phyloP scores from a whole-genome alignment of 2,329 filamentous ascomycete species.

The Sporothrix inflata region DNA sequence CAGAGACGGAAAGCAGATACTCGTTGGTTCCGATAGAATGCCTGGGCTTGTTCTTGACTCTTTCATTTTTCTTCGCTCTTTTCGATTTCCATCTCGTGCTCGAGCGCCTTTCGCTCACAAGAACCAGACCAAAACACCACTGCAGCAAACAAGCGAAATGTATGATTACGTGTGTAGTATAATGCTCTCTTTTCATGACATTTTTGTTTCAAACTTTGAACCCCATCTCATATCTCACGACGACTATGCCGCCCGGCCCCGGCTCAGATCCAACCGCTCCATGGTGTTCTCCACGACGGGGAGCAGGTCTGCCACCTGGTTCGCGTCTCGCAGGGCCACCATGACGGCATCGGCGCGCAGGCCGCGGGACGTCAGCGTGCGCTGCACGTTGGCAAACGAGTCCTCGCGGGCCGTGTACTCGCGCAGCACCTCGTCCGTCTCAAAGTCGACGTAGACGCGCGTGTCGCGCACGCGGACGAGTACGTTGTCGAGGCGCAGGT shows the following conservation, averaged over 20 bases:
- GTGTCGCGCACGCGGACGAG: slow-evolving; percentile 87
- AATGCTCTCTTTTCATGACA: too few species aligned
- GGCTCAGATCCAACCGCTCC: slow-evolving; percentile 50
- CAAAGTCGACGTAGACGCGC: slow-evolving; percentile 88
- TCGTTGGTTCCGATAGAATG: too few species aligned
- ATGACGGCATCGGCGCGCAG: slow-evolving; percentile 71
- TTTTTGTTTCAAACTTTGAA: too few species aligned
- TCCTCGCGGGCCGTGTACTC: slow-evolving; percentile 92
- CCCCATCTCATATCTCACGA: background rate
- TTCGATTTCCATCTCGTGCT: too few species aligned
- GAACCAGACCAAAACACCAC: too few species aligned
- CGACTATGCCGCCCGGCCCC: background rate
- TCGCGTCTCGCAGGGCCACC: slow-evolving; percentile 77
- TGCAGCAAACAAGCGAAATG: too few species aligned
- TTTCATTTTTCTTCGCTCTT: too few species aligned
- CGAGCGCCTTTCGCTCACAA: too few species aligned
- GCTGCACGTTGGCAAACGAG: slow-evolving; percentile 73
- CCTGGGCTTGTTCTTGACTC: too few species aligned
- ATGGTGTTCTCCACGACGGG: slow-evolving; percentile 69
- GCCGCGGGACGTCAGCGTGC: slow-evolving; percentile 51
- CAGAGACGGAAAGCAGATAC: too few species aligned
- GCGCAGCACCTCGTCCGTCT: slow-evolving; percentile 73
- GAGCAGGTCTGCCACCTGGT: slow-evolving; percentile 70
- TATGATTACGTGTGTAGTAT: too few species aligned
- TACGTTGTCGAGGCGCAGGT: slow-evolving; percentile 91